phyloP scores from a whole-genome alignment of 139 green algal genomes.

The Chlorella sp. region DNA sequence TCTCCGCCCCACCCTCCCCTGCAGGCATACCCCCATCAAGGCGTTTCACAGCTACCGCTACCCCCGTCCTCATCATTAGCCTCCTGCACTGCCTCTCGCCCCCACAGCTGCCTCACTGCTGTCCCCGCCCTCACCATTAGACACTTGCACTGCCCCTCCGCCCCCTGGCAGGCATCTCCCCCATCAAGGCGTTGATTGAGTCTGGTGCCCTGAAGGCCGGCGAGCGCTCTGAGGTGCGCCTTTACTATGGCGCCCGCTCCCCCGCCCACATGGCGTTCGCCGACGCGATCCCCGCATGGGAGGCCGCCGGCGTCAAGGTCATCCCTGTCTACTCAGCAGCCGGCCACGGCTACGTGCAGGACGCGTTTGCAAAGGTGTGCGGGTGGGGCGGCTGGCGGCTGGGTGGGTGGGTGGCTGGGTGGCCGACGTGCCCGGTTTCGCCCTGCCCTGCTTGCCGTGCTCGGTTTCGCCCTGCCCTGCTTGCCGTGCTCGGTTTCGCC shows the following conservation, averaged over 20 bases:
- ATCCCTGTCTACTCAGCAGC: conserved; percentile 63
- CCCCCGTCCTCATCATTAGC: too few relatives aligned
- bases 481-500: background rate
- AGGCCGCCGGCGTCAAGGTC: conserved; percentile 70
- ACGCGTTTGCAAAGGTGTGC: conserved; percentile 67
- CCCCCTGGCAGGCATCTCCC: conserved; percentile 66
- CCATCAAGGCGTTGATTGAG: conserved; percentile 84
- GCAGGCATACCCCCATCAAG: too few relatives aligned
- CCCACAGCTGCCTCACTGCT: too few relatives aligned
- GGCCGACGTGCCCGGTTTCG: background rate
- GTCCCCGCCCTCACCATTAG: too few relatives aligned
- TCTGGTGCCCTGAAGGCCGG: conserved; percentile 58
- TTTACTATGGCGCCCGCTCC: conserved; percentile 83
- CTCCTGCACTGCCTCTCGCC: too few relatives aligned
- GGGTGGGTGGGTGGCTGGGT: background rate
- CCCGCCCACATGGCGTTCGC: conserved; percentile 48
- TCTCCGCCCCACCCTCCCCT: too few relatives aligned
- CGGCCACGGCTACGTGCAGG: conserved; percentile 78
- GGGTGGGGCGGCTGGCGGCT: background rate
- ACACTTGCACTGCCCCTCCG: too few relatives aligned
- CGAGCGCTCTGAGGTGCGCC: conserved; percentile 58
- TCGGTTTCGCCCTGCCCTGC: background rate
- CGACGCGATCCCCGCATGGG: conserved; percentile 67
- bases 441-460: too few relatives aligned
- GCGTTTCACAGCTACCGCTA: too few relatives aligned